A percentile compares a stretch with the other conserved stretches of the same genome.
Conservation (phyloP, 164 flowering plant genomes). For the Berberis thunbergii region DNA sequence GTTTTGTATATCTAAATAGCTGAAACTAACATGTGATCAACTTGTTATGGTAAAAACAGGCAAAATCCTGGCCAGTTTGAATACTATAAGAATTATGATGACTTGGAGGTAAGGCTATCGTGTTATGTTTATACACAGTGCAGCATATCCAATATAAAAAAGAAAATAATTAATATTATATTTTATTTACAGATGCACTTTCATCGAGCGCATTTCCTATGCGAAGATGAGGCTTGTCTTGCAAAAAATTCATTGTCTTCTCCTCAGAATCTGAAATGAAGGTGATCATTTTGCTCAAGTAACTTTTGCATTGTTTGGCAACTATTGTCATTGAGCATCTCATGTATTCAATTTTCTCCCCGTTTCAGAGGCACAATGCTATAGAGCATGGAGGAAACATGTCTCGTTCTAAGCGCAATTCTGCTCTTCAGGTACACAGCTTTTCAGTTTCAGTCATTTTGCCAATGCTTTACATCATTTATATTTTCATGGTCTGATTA, state of each 20-base stretch:
- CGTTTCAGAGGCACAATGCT: slow-evolving; percentile 71
- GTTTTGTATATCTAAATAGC: background rate
- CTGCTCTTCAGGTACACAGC: slow-evolving; percentile 65
- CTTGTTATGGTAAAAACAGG: slow-evolving; percentile 35
- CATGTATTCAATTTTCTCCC: slow-evolving; percentile 4
- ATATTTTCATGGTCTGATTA: too few relatives aligned
- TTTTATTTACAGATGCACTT: slow-evolving; percentile 61
- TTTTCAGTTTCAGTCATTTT: too few relatives aligned
- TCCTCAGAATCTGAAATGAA: slow-evolving; percentile 81
- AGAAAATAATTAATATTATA: background rate
- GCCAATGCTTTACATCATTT: too few relatives aligned
- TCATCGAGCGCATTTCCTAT: slow-evolving; percentile 73
- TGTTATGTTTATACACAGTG: too few relatives aligned
- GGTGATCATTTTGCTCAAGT: slow-evolving; percentile 29
- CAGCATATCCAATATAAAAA: background rate
- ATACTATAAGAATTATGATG: slow-evolving; percentile 82
- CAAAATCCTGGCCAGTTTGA: slow-evolving; percentile 88
- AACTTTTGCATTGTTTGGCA: background rate
- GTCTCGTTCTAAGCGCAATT: slow-evolving; percentile 87
- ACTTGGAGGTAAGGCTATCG: slow-evolving; percentile 56
- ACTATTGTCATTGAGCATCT: background rate
- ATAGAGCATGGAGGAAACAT: slow-evolving; percentile 83
- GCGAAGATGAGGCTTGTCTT: slow-evolving; percentile 90
- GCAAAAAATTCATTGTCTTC: slow-evolving; percentile 82
- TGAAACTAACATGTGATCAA: background rate